A percentile compares a stretch with the other conserved stretches of the same genome.
Evolutionary conservation across 345 rosid species (phyloP).

Genomic region (Draba incana): DNA sequence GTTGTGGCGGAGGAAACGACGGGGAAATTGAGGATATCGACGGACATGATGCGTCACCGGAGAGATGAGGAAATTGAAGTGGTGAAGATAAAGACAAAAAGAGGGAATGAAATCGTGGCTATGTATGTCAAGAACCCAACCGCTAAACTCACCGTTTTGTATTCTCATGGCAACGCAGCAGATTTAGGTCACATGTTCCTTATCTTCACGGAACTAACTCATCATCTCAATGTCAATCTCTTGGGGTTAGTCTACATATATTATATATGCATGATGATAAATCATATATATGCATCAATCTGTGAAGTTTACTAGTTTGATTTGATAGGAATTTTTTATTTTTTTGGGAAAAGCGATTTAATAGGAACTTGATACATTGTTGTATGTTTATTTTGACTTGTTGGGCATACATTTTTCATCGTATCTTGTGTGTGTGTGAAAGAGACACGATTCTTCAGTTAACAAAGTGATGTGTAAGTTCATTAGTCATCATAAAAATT

Average conservation of each 20-base stretch:
- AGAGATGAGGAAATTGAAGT: slow-evolving; percentile 74
- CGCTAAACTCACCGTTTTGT: slow-evolving; percentile 72
- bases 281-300: neutral
- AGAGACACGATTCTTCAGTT: neutral
- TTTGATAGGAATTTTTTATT: neutral
- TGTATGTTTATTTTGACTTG: neutral
- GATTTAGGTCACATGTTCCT: slow-evolving; percentile 80
- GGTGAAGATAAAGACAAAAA: slow-evolving; percentile 59
- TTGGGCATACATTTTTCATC: neutral
- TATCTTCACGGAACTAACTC: slow-evolving; percentile 70
- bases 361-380: neutral
- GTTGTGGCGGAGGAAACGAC: slow-evolving; percentile 55
- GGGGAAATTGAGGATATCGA: slow-evolving; percentile 59
- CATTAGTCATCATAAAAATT: slow-evolving; percentile 7
- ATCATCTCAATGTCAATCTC: slow-evolving; percentile 74
- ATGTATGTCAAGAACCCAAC: slow-evolving; percentile 68
- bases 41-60: slow-evolving; percentile 45
- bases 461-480: slow-evolving; percentile 16
- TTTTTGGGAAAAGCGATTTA: neutral
- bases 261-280: neutral
- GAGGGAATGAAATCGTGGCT: slow-evolving; percentile 75
- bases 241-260: slow-evolving; percentile 62
- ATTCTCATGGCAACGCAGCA: slow-evolving; percentile 96
- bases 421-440: neutral
- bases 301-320: neutral